Evolutionary conservation across 1,139 yeast genomes (phyloP).

Genomic region (Yamadazyma friedrichii): DNA sequence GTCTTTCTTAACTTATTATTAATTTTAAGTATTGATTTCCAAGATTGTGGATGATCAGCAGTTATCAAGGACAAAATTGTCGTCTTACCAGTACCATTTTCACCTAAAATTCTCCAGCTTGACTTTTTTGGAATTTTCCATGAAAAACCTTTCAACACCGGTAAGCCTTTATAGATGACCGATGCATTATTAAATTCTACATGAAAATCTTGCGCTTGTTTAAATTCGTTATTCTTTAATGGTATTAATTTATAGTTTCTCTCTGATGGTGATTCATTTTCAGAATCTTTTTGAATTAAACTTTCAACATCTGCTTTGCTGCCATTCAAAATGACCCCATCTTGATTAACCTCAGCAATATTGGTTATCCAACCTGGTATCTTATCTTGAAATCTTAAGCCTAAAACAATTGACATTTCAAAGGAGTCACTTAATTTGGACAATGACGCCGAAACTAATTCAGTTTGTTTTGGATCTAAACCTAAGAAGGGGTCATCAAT

Average conservation of each 20-base stretch:
- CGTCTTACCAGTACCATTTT: conserved; percentile 92
- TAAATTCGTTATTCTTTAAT: background rate
- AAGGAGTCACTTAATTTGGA: conserved; percentile 24
- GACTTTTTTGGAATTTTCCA: conserved; percentile 75
- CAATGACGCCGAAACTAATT: conserved; percentile 51
- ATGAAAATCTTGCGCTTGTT: conserved; percentile 19
- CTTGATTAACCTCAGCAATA: conserved; percentile 57
- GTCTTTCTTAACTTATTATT: conserved; percentile 69
- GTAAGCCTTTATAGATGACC: conserved; percentile 63
- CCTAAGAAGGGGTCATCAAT: conserved; percentile 94
- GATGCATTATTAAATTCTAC: conserved; percentile 64
- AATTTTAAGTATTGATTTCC: conserved; percentile 70
- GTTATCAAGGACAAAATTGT: conserved; percentile 81
- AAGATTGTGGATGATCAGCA: conserved; percentile 95
- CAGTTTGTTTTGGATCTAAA: conserved; percentile 72
- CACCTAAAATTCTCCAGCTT: conserved; percentile 86
- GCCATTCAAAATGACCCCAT: conserved; percentile 56
- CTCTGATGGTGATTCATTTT: conserved; percentile 1
- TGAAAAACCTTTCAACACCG: conserved; percentile 55
- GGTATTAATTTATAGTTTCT: conserved; percentile 4
- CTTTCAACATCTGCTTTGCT: conserved; percentile 23
- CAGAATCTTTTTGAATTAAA: background rate
- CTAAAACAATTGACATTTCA: conserved; percentile 52
- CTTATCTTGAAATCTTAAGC: conserved; percentile 72
- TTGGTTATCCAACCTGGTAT: conserved; percentile 80